Evolutionary conservation across 2,329 filamentous ascomycete genomes (phyloP), one percentile per base, ranked within the genome.

Genomic region (Aaosphaeria pasadenensis): DNA sequence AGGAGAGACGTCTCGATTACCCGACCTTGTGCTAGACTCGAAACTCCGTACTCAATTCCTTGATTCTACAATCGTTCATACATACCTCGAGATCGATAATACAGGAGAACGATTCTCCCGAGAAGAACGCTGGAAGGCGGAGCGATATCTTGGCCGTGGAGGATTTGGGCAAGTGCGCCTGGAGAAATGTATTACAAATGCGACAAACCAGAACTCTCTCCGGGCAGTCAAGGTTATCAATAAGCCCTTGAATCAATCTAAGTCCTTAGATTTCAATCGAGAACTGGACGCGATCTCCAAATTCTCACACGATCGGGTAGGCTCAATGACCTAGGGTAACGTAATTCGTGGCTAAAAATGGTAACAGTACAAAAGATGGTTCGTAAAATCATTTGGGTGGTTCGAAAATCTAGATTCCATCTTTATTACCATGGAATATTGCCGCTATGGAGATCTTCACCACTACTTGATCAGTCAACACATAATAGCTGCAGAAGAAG

Each of bases 271-370:
- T 40, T 57, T 51, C 33, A 47, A 40, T 31, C 41, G 54, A 42
- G 60, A 64, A 44, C 46, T 64, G 6, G 51, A 59, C 46, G 55
- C 58, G 2, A 50, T 62, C 11, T 54, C 56, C 5, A 57, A 55
- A 39, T 60, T 64, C 44, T 62, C 60, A 5, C 42, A 57, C 13
- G 33, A 36, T 36, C 33, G 33, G 13, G 33, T 36, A 13, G 4
- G 33, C 33, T 13, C 2, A 11, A 13, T 3, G 4, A 2, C 4
- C 4, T 36, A 9, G 9, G 4, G 17, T 2, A 2, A 36, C 13
- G 33, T 13, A 13, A 2, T 36, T 2, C 17, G 2, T 11, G 3
- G 2, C 33, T 36, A 36, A 36, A 9, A 36, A 4, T 36, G 9
- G 4, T 13, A 36, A 3, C 4, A 48, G 46, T 48, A 48, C 35